A percentile compares a stretch with the other conserved stretches of the same genome.
phyloP scores from a whole-genome alignment of 2,329 filamentous ascomycete species.

The Graphium sp. region DNA sequence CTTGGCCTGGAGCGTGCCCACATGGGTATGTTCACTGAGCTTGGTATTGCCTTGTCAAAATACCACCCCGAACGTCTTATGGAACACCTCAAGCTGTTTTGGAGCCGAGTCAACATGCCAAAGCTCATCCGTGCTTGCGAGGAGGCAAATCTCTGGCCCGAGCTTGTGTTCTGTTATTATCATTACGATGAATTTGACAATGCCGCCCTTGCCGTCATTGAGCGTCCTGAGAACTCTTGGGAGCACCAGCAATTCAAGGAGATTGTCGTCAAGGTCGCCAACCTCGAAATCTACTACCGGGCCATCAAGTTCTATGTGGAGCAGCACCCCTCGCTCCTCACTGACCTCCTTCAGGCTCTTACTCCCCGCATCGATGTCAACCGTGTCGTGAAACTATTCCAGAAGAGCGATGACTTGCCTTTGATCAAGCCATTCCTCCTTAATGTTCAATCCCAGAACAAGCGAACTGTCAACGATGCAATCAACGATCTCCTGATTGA shows the following conservation, averaged over 20 bases:
- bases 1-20: constrained; percentile 83
- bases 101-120: constrained; percentile 92
- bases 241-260: constrained; percentile 99
- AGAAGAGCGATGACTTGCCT: constrained; percentile 95
- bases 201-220: constrained; percentile 91
- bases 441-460: constrained; percentile 93
- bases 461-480: constrained; percentile 92
- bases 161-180: constrained; percentile 93
- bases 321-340: constrained; percentile 87
- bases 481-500: constrained; percentile 97
- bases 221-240: constrained; percentile 93
- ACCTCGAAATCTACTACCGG: constrained; percentile 97
- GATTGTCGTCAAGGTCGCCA: constrained; percentile 92
- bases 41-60: constrained; percentile 82
- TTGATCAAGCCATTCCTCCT: constrained; percentile 98
- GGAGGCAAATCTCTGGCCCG: constrained; percentile 91
- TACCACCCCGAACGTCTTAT: constrained; percentile 93
- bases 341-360: constrained; percentile 82
- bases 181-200: constrained; percentile 99
- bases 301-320: constrained; percentile 94
- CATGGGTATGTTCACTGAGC: constrained; percentile 92
- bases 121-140: constrained; percentile 91
- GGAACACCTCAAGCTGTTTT: constrained; percentile 98
- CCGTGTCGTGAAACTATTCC: constrained; percentile 97
- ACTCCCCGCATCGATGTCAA: constrained; percentile 95